Evolutionary conservation across 2,329 filamentous ascomycete genomes (phyloP).

Genomic region (Fusarium longipes): DNA sequence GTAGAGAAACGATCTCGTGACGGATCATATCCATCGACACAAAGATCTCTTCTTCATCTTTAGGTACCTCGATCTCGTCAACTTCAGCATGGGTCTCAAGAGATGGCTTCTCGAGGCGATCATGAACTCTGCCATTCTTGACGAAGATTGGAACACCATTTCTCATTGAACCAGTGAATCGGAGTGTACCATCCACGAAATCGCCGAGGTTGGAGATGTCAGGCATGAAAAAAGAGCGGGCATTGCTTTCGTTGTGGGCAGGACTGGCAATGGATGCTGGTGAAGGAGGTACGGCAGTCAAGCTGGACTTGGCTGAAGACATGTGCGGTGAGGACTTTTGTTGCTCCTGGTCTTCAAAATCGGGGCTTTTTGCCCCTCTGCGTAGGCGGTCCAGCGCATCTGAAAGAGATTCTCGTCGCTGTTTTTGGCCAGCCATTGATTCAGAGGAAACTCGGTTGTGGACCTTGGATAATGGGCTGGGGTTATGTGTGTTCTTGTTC

Average conservation of each 20-base stretch:
- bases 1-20: constrained; percentile 65
- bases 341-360: constrained; percentile 39
- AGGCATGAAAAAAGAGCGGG: constrained; percentile 65
- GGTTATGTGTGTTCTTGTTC: constrained; percentile 48
- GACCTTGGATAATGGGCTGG: constrained; percentile 54
- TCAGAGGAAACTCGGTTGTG: constrained; percentile 50
- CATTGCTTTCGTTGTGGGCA: constrained; percentile 55
- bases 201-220: constrained; percentile 67
- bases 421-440: constrained; percentile 36
- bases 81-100: constrained; percentile 58
- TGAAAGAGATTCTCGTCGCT: constrained; percentile 49
- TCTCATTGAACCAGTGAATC: constrained; percentile 61
- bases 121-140: constrained; percentile 63
- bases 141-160: constrained; percentile 68
- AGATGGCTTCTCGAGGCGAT: constrained; percentile 53
- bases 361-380: constrained; percentile 51
- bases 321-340: constrained; percentile 49
- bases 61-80: constrained; percentile 62
- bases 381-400: constrained; percentile 52
- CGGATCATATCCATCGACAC: constrained; percentile 72
- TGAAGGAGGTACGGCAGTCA: constrained; percentile 56
- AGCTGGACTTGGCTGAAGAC: constrained; percentile 56
- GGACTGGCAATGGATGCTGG: constrained; percentile 51
- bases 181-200: constrained; percentile 66
- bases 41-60: constrained; percentile 68